Percentiles rank a stretch among this genome's conserved stretches.
Conservation (phyloP, 73 alveolate species). For the Paramecium biaurelia region DNA sequence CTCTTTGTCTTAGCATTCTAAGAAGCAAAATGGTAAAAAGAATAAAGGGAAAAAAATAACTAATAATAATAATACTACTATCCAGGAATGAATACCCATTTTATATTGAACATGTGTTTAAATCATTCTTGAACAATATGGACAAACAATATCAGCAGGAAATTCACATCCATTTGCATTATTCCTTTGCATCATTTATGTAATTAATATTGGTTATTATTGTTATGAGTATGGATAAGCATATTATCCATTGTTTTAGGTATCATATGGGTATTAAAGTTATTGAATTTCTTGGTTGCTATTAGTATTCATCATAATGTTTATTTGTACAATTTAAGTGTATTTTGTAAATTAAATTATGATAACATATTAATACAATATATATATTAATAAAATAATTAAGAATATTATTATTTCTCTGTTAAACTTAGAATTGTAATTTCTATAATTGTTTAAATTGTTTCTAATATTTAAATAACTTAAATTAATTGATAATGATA, state of each 20-base stretch:
- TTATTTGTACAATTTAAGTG: background rate
- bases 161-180: constrained; percentile 20
- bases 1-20: background rate
- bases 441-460: no score
- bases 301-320: background rate
- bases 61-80: background rate
- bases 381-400: no score
- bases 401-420: background rate
- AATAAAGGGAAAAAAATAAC: background rate
- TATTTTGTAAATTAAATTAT: no score
- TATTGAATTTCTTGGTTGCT: background rate
- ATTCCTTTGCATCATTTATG: background rate
- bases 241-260: background rate
- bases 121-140: background rate
- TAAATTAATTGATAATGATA: no score
- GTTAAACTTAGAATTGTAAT: background rate
- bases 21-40: constrained; percentile 3
- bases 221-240: background rate
- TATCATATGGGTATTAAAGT: background rate
- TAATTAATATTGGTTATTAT: background rate
- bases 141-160: constrained; percentile 18
- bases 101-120: background rate
- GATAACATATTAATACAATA: no score
- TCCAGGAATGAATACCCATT: background rate
- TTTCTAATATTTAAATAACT: no score